A percentile compares a stretch with the other conserved stretches of the same genome.
phyloP scores from a whole-genome alignment of 2,329 filamentous ascomycete species.

The Corinectria fuckeliana region DNA sequence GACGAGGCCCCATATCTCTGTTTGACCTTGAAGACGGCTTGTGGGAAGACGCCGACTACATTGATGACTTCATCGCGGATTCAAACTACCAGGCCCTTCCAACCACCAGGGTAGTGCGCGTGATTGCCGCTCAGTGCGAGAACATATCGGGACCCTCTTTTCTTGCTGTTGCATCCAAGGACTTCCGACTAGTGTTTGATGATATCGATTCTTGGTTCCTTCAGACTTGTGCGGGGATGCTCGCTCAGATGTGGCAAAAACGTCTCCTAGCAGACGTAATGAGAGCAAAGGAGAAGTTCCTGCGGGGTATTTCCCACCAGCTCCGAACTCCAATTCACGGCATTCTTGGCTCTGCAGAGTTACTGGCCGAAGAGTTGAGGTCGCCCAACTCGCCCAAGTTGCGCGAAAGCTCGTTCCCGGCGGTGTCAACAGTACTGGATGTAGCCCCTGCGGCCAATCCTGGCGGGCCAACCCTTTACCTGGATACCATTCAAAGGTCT shows the following conservation, averaged over 20 bases:
- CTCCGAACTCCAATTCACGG: slow-evolving; percentile 56
- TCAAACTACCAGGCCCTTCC: slow-evolving; percentile 44
- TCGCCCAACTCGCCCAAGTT: slow-evolving; percentile 28
- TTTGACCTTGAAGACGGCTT: slow-evolving; percentile 45
- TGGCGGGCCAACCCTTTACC: slow-evolving; percentile 23
- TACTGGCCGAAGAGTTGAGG: slow-evolving; percentile 50
- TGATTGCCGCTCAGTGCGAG: slow-evolving; percentile 46
- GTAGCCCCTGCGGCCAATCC: slow-evolving; percentile 7
- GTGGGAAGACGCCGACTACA: slow-evolving; percentile 51
- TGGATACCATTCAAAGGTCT: slow-evolving; percentile 47
- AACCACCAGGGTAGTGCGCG: slow-evolving; percentile 42
- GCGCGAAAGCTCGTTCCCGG: not conserved
- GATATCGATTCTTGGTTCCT: slow-evolving; percentile 55
- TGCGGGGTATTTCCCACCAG: slow-evolving; percentile 54
- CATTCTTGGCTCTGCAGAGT: slow-evolving; percentile 47
- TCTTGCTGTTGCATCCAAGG: slow-evolving; percentile 48
- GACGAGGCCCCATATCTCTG: slow-evolving; percentile 36
- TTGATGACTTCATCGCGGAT: slow-evolving; percentile 47
- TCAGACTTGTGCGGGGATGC: slow-evolving; percentile 46
- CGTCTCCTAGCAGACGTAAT: slow-evolving; percentile 48
- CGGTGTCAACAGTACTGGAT: not conserved
- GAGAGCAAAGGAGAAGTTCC: slow-evolving; percentile 51
- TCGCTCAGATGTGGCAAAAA: slow-evolving; percentile 48
- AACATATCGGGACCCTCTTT: slow-evolving; percentile 40
- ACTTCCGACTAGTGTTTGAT: slow-evolving; percentile 53